These are phyloP conservation scores for Cladophialophora exuberans DNA, from an alignment of 2,329 filamentous ascomycete species.

Conservation along the genomic window DNA sequence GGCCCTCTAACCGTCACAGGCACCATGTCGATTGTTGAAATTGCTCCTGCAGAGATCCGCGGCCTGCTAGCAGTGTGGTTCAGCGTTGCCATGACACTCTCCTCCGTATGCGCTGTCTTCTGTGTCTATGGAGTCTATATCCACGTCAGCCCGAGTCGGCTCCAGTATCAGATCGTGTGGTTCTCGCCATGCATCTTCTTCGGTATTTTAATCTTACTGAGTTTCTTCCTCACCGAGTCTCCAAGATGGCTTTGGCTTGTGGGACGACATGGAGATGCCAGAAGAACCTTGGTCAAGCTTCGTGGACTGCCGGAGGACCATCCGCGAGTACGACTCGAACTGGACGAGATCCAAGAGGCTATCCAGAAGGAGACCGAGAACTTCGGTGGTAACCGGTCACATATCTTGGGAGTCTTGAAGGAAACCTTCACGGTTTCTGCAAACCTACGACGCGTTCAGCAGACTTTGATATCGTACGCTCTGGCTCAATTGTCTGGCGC, in stretches of 20 bases:
- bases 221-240: conserved; percentile 40
- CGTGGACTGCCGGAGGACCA: conserved; percentile 39
- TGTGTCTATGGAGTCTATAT: conserved; percentile 41
- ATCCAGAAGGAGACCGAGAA: conserved; percentile 29
- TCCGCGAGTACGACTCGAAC: conserved; percentile 35
- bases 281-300: conserved; percentile 35
- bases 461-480: conserved; percentile 43
- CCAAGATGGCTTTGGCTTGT: conserved; percentile 42
- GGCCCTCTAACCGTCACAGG: conserved; percentile 45
- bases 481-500: conserved; percentile 52
- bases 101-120: conserved; percentile 40
- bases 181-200: conserved; percentile 39
- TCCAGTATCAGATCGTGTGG: conserved; percentile 42
- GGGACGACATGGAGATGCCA: conserved; percentile 36
- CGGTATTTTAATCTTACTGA: conserved; percentile 33
- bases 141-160: conserved; percentile 35
- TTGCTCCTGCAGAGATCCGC: conserved; percentile 45
- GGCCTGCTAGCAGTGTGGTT: conserved; percentile 46
- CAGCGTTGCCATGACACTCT: conserved; percentile 42
- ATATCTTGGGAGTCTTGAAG: conserved; percentile 35
- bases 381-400: conserved; percentile 6
- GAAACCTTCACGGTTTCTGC: conserved; percentile 44
- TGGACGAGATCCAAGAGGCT: conserved; percentile 36
- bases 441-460: conserved; percentile 47
- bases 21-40: conserved; percentile 45